A percentile compares a stretch with the other conserved stretches of the same genome.
phyloP scores from a whole-genome alignment of 2,329 filamentous ascomycete genomes.

The Aspergillus amoenus region DNA sequence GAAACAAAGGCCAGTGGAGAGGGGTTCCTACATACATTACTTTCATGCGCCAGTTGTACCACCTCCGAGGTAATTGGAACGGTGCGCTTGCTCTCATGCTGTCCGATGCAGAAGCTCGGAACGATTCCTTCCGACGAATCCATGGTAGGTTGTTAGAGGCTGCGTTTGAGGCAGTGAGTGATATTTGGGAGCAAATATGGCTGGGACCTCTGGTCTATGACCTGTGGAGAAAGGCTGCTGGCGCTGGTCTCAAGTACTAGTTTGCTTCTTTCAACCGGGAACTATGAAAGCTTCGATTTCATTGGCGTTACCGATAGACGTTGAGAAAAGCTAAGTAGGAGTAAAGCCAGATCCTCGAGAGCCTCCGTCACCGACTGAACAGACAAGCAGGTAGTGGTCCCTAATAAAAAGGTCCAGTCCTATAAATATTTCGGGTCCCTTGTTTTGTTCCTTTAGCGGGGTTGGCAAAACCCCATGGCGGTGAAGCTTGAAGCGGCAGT shows the following conservation, averaged over 20 bases:
- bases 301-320: not conserved
- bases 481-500: constrained; percentile 24
- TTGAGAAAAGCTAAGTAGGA: not conserved
- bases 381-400: not conserved
- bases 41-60: constrained; percentile 57
- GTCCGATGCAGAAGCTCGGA: constrained; percentile 59
- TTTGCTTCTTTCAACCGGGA: constrained; percentile 8
- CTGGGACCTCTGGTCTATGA: not conserved
- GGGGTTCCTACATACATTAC: constrained; percentile 44
- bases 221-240: not conserved
- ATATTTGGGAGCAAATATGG: not conserved
- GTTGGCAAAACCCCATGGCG: constrained; percentile 29
- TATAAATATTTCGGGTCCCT: not conserved
- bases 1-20: constrained; percentile 8
- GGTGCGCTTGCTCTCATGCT: constrained; percentile 58
- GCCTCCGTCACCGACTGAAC: not conserved
- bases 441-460: constrained; percentile 28
- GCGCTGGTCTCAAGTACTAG: constrained; percentile 10
- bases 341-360: not conserved
- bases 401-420: not conserved
- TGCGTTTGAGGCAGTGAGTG: not conserved
- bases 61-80: constrained; percentile 50
- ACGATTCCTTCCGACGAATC: constrained; percentile 35
- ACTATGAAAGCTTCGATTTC: not conserved
- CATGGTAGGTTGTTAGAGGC: constrained; percentile 24